A percentile compares a stretch with the other conserved stretches of the same genome.
phyloP scores from a whole-genome alignment of 176 grass and related monocot genomes.

The Carex pumila region DNA sequence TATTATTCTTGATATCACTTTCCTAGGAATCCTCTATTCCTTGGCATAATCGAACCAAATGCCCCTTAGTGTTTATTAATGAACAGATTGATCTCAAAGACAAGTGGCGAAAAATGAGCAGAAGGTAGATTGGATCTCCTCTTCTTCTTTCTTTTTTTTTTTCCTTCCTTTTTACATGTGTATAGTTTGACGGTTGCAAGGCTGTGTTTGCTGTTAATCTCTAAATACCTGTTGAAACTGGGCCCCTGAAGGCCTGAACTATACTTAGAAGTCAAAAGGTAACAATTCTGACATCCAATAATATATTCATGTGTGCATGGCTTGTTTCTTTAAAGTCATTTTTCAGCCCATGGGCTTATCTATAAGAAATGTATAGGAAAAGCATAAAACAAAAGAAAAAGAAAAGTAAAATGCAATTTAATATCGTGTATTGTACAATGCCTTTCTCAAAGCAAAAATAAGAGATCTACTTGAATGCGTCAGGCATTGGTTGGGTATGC shows the following conservation, averaged over 20 bases:
- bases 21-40: no score
- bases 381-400: no score
- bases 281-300: not conserved
- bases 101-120: conserved; percentile 1
- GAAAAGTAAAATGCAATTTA: not conserved
- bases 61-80: not conserved
- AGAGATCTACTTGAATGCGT: not conserved
- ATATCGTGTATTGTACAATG: not conserved
- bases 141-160: not conserved
- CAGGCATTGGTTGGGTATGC: not conserved
- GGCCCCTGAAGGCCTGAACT: not conserved
- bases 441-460: not conserved
- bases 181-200: not conserved
- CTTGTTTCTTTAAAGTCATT: not conserved
- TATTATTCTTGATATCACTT: no score
- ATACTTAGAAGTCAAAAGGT: not conserved
- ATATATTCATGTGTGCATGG: not conserved
- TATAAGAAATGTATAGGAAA: no score
- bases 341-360: not conserved
- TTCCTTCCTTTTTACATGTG: not conserved
- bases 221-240: not conserved
- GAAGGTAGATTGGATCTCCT: not conserved
- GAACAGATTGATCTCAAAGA: conserved; percentile 13
- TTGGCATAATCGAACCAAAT: no score
- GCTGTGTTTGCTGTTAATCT: not conserved